A percentile compares a stretch with the other conserved stretches of the same genome.
These are phyloP conservation scores for Mycena galopus DNA, from an alignment of 768 basidiomycete genomes.

Conservation along the genomic window DNA sequence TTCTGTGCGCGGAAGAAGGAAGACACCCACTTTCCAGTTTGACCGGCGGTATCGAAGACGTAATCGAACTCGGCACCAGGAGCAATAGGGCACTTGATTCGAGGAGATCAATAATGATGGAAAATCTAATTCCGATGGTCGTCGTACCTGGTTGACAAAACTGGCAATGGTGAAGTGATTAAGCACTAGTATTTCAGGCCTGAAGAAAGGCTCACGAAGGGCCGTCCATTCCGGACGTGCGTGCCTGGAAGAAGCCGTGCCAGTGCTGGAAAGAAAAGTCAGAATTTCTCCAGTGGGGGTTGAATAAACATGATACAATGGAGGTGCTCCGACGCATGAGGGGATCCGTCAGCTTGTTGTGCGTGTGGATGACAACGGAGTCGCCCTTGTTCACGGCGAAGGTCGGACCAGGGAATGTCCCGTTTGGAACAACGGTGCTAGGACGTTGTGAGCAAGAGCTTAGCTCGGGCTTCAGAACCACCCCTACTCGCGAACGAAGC, in stretches of 20 bases:
- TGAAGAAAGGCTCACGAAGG: background rate
- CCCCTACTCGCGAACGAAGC: conserved; percentile 32
- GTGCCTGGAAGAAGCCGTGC: conserved; percentile 22
- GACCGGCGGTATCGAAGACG: conserved; percentile 14
- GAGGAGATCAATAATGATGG: background rate
- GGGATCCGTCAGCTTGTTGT: conserved; percentile 20
- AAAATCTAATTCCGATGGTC: background rate
- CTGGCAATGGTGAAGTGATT: background rate
- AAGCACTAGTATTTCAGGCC: background rate
- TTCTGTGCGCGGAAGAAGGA: background rate
- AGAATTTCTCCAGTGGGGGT: background rate
- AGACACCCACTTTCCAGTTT: background rate
- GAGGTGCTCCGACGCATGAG: conserved; percentile 44
- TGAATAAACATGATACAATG: conserved; percentile 29
- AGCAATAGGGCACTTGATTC: conserved; percentile 8
- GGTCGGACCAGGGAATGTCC: conserved; percentile 46
- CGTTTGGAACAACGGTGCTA: conserved; percentile 46
- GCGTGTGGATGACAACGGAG: conserved; percentile 43
- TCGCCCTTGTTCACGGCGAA: conserved; percentile 43
- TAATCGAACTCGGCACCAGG: conserved; percentile 1
- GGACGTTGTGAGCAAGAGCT: background rate
- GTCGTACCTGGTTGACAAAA: conserved; percentile 12
- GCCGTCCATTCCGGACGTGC: conserved; percentile 13
- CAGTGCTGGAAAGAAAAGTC: background rate
- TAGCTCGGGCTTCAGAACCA: too few relatives aligned